These are phyloP conservation scores for Beauveria scarabaeidicola DNA, from an alignment of 2,329 filamentous ascomycete genomes.

Conservation along the genomic window DNA sequence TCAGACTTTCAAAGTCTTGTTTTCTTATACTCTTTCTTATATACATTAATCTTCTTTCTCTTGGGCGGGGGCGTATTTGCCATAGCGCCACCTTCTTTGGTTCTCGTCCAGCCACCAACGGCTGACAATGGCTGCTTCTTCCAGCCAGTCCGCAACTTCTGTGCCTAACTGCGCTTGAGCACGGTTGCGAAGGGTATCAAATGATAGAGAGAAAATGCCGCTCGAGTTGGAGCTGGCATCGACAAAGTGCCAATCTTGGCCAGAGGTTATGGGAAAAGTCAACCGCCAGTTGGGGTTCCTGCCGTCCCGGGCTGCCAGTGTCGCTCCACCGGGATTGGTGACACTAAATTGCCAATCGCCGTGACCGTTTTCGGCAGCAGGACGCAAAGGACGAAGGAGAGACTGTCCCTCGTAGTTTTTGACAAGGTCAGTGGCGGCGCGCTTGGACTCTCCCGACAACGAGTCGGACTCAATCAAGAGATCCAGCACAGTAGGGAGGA, in stretches of 20 bases:
- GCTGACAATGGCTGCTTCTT: slow-evolving; percentile 25
- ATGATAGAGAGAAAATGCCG: slow-evolving; percentile 7
- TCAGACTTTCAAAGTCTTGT: too few species aligned
- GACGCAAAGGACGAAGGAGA: slow-evolving; percentile 22
- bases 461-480: slow-evolving; percentile 26
- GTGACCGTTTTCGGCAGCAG: slow-evolving; percentile 14
- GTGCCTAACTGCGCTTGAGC: background rate
- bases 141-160: slow-evolving; percentile 10
- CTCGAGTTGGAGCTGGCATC: slow-evolving; percentile 3
- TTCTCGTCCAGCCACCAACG: slow-evolving; percentile 30
- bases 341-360: slow-evolving; percentile 22
- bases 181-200: slow-evolving; percentile 4
- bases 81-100: slow-evolving; percentile 27
- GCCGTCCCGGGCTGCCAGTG: slow-evolving; percentile 16
- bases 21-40: background rate
- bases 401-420: slow-evolving; percentile 28
- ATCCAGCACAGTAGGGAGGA: slow-evolving; percentile 27
- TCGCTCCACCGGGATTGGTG: slow-evolving; percentile 20
- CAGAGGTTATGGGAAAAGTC: slow-evolving; percentile 18
- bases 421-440: slow-evolving; percentile 21
- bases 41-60: background rate
- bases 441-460: slow-evolving; percentile 19
- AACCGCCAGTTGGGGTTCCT: slow-evolving; percentile 16
- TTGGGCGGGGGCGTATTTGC: slow-evolving; percentile 8
- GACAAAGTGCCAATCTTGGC: slow-evolving; percentile 12